Evolutionary conservation across 2,329 filamentous ascomycete species (phyloP).

Genomic region (Pseudogymnoascus sp.): DNA sequence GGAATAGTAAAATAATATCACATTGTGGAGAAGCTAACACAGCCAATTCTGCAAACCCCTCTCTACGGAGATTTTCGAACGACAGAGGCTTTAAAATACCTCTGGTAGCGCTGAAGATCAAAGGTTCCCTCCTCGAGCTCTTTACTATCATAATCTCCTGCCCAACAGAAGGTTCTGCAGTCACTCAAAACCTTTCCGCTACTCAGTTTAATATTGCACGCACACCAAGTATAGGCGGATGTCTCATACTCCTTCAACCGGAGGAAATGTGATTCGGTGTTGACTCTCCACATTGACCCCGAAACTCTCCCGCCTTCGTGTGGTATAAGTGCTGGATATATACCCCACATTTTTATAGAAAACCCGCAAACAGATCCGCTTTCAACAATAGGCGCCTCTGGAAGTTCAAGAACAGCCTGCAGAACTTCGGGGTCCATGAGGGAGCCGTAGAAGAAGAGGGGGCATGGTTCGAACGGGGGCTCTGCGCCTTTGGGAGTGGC

Average conservation of each 20-base stretch:
- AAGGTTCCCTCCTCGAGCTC: background rate
- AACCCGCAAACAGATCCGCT: constrained; percentile 22
- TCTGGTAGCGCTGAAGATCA: constrained; percentile 5
- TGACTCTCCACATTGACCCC: background rate
- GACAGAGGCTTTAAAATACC: background rate
- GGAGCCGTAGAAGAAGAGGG: constrained; percentile 29
- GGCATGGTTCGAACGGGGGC: constrained; percentile 18
- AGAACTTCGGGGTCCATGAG: constrained; percentile 27
- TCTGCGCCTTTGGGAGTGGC: background rate
- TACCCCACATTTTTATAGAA: constrained; percentile 26
- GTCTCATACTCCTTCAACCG: constrained; percentile 3
- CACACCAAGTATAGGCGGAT: background rate
- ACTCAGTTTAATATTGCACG: background rate
- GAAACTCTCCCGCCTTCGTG: background rate
- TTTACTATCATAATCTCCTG: background rate
- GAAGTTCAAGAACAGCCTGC: constrained; percentile 22
- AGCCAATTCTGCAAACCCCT: background rate
- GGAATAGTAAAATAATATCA: background rate
- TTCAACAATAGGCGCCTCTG: constrained; percentile 18
- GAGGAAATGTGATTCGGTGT: background rate
- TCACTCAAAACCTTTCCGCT: background rate
- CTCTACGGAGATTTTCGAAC: constrained; percentile 1
- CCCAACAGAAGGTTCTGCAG: constrained; percentile 1
- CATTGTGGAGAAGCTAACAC: background rate
- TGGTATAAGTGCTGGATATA: constrained; percentile 22